Evolutionary conservation across 169 alveolate genomes (phyloP).

Genomic region (Plasmodium inui): DNA sequence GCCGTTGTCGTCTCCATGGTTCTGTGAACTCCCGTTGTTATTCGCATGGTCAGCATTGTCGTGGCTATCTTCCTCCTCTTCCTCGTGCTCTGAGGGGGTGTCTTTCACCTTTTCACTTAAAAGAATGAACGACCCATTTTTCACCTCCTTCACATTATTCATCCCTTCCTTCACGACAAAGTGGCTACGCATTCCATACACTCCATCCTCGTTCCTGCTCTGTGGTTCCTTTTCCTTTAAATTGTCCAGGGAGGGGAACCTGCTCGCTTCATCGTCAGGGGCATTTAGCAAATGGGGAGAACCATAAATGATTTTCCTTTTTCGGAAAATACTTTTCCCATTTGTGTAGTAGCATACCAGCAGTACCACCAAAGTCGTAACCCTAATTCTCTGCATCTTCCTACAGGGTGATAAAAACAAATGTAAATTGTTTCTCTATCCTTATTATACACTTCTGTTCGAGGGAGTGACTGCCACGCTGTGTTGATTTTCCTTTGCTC

Average conservation of each 20-base stretch:
- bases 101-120: constrained; percentile 22
- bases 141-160: not conserved
- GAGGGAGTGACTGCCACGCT: not conserved
- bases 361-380: constrained; percentile 7
- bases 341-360: not conserved
- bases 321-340: constrained; percentile 8
- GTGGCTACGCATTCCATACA: not conserved
- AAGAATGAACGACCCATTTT: constrained; percentile 44
- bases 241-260: not conserved
- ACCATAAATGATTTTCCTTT: not conserved
- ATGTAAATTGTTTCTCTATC: not conserved
- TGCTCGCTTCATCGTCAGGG: not conserved
- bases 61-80: constrained; percentile 18
- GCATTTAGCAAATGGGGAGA: not conserved
- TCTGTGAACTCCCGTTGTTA: not conserved
- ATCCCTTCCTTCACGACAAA: not conserved
- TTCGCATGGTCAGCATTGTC: not conserved
- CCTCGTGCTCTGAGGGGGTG: constrained; percentile 16
- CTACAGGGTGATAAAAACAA: not conserved
- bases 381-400: constrained; percentile 3
- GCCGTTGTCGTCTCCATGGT: not conserved
- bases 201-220: not conserved
- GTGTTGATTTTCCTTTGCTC: not conserved
- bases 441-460: not conserved
- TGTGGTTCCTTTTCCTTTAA: not conserved